Evolutionary conservation across 495 filamentous ascomycete species (phyloP).

Genomic region (Aspergillus incahuasiensis): DNA sequence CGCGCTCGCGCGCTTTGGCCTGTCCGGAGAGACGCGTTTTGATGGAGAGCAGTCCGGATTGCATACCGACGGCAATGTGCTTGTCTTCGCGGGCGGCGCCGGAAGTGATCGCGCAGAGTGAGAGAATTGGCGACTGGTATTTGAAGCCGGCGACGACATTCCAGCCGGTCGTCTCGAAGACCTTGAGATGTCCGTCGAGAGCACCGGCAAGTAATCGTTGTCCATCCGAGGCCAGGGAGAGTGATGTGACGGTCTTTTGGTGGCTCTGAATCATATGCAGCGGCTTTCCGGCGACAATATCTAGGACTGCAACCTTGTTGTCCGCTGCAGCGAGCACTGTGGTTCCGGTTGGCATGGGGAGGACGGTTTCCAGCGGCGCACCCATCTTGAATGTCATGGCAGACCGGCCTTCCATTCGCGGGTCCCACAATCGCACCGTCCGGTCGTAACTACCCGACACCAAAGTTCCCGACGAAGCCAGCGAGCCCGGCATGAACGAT

Average conservation of each 20-base stretch:
- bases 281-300: slow-evolving; percentile 86
- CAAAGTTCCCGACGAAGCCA: slow-evolving; percentile 61
- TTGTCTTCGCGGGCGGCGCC: slow-evolving; percentile 67
- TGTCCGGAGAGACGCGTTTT: slow-evolving; percentile 80
- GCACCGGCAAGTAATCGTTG: slow-evolving; percentile 78
- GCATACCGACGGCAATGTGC: slow-evolving; percentile 90
- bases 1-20: slow-evolving; percentile 70
- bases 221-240: slow-evolving; percentile 71
- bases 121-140: slow-evolving; percentile 84
- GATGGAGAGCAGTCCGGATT: slow-evolving; percentile 82
- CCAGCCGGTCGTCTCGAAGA: slow-evolving; percentile 89
- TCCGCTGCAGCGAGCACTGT: slow-evolving; percentile 80
- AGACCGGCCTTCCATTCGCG: slow-evolving; percentile 60
- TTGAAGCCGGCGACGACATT: slow-evolving; percentile 89
- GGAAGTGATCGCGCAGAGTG: slow-evolving; percentile 66
- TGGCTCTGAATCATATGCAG: slow-evolving; percentile 84
- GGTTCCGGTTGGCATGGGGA: slow-evolving; percentile 81
- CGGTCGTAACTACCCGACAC: slow-evolving; percentile 91
- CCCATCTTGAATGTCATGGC: slow-evolving; percentile 92
- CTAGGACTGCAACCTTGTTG: slow-evolving; percentile 87
- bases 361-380: slow-evolving; percentile 76
- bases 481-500: slow-evolving; percentile 76
- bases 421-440: slow-evolving; percentile 92
- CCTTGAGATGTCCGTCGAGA: slow-evolving; percentile 92
- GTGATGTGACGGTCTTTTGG: slow-evolving; percentile 92